These are phyloP conservation scores for Otatea glauca DNA, from an alignment of 176 grass and related monocot species.

Conservation along the genomic window DNA sequence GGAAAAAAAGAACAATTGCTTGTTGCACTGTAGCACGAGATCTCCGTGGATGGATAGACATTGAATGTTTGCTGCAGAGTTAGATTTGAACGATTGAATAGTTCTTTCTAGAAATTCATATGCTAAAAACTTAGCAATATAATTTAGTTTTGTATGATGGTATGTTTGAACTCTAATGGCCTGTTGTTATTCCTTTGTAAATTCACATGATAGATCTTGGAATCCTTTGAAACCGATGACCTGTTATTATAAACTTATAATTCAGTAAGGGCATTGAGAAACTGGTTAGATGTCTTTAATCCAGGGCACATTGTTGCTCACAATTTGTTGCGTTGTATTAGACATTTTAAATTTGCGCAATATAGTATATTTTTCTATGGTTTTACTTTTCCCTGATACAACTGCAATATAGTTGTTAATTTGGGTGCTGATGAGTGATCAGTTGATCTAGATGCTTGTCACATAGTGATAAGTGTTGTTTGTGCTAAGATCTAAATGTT, in stretches of 20 bases:
- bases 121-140: background rate
- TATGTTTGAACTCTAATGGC: background rate
- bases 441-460: background rate
- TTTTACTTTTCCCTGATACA: background rate
- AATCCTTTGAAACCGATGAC: background rate
- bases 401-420: background rate
- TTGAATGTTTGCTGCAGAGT: background rate
- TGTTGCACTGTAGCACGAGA: background rate
- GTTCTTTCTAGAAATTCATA: background rate
- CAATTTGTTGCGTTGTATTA: too few relatives aligned
- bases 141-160: background rate
- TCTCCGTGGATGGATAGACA: background rate
- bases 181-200: background rate
- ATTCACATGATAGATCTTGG: too few relatives aligned
- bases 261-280: background rate
- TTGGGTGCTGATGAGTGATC: background rate
- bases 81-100: background rate
- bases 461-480: background rate
- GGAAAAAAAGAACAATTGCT: background rate
- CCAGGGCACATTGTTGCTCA: background rate
- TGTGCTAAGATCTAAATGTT: background rate
- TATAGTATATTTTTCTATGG: background rate
- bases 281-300: background rate
- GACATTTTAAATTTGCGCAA: background rate
- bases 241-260: background rate